Percentiles rank a stretch among this genome's conserved stretches.
These are phyloP conservation scores for Lunasporangiospora selenospora DNA, from an alignment of 192 early-diverging fungal species.

Conservation along the genomic window DNA sequence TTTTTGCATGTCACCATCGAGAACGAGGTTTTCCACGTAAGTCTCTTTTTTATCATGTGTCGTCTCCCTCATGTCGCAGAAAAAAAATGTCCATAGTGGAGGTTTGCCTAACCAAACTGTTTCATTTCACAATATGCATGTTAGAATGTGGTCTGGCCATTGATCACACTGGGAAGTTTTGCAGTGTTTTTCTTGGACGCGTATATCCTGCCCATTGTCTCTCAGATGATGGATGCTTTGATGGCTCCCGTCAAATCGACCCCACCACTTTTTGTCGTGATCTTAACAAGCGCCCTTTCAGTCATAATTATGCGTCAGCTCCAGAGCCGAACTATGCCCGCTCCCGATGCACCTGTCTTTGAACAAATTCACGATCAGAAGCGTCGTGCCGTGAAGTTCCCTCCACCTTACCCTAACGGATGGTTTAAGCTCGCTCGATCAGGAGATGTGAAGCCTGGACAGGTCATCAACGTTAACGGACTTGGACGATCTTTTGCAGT, in stretches of 20 bases:
- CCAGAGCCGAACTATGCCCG: slow-evolving; percentile 4
- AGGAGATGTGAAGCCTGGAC: slow-evolving; percentile 36
- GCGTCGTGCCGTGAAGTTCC: slow-evolving; percentile 29
- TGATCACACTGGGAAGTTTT: slow-evolving; percentile 36
- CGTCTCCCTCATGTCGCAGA: too few relatives aligned
- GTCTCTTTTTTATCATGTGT: neutral
- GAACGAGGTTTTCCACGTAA: slow-evolving; percentile 43
- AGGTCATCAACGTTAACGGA: slow-evolving; percentile 43
- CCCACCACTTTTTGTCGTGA: slow-evolving; percentile 22
- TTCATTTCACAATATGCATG: too few relatives aligned
- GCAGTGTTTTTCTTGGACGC: slow-evolving; percentile 34
- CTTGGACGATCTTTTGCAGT: slow-evolving; percentile 36
- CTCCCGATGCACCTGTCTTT: slow-evolving; percentile 24
- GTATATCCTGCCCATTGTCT: slow-evolving; percentile 10
- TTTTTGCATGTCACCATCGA: slow-evolving; percentile 46
- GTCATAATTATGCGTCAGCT: slow-evolving; percentile 11
- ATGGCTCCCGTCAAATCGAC: slow-evolving; percentile 11
- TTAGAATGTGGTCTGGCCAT: slow-evolving; percentile 41
- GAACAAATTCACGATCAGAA: slow-evolving; percentile 47
- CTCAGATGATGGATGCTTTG: neutral
- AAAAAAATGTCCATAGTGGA: too few relatives aligned
- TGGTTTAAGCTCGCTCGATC: slow-evolving; percentile 42
- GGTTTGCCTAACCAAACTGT: too few relatives aligned
- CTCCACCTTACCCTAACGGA: slow-evolving; percentile 41
- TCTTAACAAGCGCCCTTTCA: slow-evolving; percentile 1